phyloP scores from a whole-genome alignment of 108 stramenopile species.

The Cyclotella kingstonii region DNA sequence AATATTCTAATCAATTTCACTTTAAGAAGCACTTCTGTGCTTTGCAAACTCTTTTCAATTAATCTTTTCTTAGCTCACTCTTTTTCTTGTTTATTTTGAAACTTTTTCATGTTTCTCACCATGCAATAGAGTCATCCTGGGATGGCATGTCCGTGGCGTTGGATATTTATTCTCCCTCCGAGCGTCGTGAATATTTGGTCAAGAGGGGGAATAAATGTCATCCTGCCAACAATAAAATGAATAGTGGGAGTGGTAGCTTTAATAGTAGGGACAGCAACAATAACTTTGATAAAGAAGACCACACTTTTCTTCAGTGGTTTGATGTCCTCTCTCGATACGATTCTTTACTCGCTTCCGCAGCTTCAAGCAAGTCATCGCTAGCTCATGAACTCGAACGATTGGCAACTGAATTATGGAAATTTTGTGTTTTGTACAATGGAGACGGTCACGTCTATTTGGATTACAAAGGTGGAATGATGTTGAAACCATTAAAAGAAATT shows the following conservation, averaged over 20 bases:
- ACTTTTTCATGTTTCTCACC: not conserved
- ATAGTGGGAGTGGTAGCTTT: not conserved
- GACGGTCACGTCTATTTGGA: slow-evolving; percentile 43
- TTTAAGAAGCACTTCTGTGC: too few relatives aligned
- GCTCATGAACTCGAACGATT: slow-evolving; percentile 19
- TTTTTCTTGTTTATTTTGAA: not conserved
- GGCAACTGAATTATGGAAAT: slow-evolving; percentile 45
- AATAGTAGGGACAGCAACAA: too few relatives aligned
- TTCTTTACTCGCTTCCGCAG: not conserved
- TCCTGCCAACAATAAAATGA: slow-evolving; percentile 18
- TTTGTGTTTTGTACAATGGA: slow-evolving; percentile 39
- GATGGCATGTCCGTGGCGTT: slow-evolving; percentile 5
- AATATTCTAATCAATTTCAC: too few relatives aligned
- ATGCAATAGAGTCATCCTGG: not conserved
- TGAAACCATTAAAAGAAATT: slow-evolving; percentile 15
- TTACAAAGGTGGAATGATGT: slow-evolving; percentile 14
- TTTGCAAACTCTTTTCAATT: too few relatives aligned
- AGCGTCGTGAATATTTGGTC: slow-evolving; percentile 38
- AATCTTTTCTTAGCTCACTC: too few relatives aligned
- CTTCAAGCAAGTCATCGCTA: not conserved
- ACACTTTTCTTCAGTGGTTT: slow-evolving; percentile 6
- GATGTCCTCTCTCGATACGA: slow-evolving; percentile 16
- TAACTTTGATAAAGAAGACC: slow-evolving; percentile 4
- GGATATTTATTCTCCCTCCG: slow-evolving; percentile 41
- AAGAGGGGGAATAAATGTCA: slow-evolving; percentile 29